Conservation (phyloP, 1,139 yeast species). For the Hemisphaericaspora xylanilytica region DNA sequence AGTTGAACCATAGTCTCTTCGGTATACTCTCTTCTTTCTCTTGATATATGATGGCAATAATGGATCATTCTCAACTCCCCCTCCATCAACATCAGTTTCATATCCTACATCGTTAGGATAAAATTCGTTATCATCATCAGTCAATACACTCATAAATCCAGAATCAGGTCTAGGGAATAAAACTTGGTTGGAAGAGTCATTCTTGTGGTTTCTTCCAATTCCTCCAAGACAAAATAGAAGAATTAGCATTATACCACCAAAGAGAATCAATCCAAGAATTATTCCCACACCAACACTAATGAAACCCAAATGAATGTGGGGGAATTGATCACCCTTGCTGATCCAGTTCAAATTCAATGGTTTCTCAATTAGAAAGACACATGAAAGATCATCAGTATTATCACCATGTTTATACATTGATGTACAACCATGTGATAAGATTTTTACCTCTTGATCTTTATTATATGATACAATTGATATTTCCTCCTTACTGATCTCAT, state of each 20-base stretch:
- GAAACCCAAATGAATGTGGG: constrained; percentile 61
- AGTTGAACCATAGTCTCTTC: constrained; percentile 21
- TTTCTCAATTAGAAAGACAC: constrained; percentile 70
- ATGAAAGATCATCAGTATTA: constrained; percentile 31
- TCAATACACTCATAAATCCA: constrained; percentile 40
- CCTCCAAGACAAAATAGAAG: constrained; percentile 30
- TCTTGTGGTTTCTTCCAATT: constrained; percentile 10
- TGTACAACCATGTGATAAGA: constrained; percentile 69
- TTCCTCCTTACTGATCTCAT: constrained; percentile 6
- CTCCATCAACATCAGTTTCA: constrained; percentile 45
- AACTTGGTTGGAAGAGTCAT: constrained; percentile 8
- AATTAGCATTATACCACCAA: constrained; percentile 31
- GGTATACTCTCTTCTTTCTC: constrained; percentile 15
- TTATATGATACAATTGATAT: constrained; percentile 43
- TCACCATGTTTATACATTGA: constrained; percentile 25
- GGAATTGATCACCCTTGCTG: constrained; percentile 34
- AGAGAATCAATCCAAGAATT: constrained; percentile 51
- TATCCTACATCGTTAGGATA: constrained; percentile 38
- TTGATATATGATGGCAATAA: constrained; percentile 27
- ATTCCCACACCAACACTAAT: constrained; percentile 67
- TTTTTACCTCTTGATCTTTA: constrained; percentile 60
- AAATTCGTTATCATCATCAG: constrained; percentile 25
- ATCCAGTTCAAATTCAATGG: constrained; percentile 63
- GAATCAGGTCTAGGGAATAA: constrained; percentile 23
- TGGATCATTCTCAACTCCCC: constrained; percentile 31